These are phyloP conservation scores for Hamamelis virginiana DNA, from an alignment of 164 flowering plant genomes.

Conservation along the genomic window DNA sequence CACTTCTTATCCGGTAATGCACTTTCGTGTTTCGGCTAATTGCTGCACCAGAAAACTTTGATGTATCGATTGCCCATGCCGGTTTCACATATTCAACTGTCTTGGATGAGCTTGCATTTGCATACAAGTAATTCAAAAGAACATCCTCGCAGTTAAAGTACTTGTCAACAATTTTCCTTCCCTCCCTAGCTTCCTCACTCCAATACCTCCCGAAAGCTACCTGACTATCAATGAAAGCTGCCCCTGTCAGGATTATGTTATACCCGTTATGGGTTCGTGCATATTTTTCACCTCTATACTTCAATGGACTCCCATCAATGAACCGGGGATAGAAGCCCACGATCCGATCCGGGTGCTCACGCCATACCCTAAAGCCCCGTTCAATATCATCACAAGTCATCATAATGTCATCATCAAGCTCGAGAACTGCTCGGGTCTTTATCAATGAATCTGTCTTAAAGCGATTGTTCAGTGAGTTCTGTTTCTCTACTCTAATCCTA, in stretches of 20 bases:
- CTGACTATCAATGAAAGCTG: slow-evolving; percentile 70
- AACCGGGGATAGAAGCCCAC: slow-evolving; percentile 94
- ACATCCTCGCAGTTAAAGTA: slow-evolving; percentile 91
- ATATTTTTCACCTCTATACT: slow-evolving; percentile 75
- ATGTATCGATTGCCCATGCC: slow-evolving; percentile 86
- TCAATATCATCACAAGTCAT: slow-evolving; percentile 89
- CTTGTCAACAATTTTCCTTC: slow-evolving; percentile 69
- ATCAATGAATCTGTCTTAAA: slow-evolving; percentile 68
- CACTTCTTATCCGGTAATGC: slow-evolving; percentile 68
- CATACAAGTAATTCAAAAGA: slow-evolving; percentile 78
- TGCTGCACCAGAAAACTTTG: slow-evolving; percentile 80
- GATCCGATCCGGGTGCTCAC: slow-evolving; percentile 78
- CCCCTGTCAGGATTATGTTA: slow-evolving; percentile 90
- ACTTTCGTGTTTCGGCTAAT: slow-evolving; percentile 75
- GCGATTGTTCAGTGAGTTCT: slow-evolving; percentile 85
- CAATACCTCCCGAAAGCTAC: slow-evolving; percentile 74
- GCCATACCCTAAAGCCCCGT: slow-evolving; percentile 84
- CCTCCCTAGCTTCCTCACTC: slow-evolving; percentile 63
- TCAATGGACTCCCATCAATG: slow-evolving; percentile 49
- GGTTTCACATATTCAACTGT: slow-evolving; percentile 88
- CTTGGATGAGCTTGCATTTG: slow-evolving; percentile 61
- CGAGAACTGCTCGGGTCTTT: slow-evolving; percentile 75
- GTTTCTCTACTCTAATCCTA: slow-evolving; percentile 66
- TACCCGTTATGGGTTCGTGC: slow-evolving; percentile 72
- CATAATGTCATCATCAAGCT: slow-evolving; percentile 96